Evolutionary conservation across 1,284 basidiomycete genomes (phyloP).

Genomic region (Schizophyllum amplum): DNA sequence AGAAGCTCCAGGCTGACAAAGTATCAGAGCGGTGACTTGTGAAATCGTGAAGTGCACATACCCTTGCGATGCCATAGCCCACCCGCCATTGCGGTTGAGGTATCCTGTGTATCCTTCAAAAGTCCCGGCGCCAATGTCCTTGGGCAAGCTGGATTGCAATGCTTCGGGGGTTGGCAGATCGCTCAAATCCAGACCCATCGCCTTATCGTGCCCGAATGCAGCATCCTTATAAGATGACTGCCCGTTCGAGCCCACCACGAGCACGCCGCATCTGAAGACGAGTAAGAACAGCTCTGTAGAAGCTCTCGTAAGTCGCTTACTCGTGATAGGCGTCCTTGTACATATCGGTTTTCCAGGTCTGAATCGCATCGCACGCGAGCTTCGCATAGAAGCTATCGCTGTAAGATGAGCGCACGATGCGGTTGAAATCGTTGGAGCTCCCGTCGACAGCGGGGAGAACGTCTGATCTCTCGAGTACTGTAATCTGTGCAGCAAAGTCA

Average conservation of each 20-base stretch:
- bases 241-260: constrained; percentile 35
- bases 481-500: constrained; percentile 36
- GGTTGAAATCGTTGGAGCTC: constrained; percentile 81
- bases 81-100: constrained; percentile 74
- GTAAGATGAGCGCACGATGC: constrained; percentile 70
- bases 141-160: constrained; percentile 39
- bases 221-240: constrained; percentile 34
- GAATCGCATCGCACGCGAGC: constrained; percentile 67
- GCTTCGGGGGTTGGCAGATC: constrained; percentile 29
- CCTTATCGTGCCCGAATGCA: constrained; percentile 51
- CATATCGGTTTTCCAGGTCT: constrained; percentile 55
- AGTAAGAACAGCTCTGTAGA: not conserved
- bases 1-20: constrained; percentile 38
- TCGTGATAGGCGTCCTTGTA: constrained; percentile 79
- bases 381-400: constrained; percentile 59
- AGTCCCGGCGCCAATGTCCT: constrained; percentile 22
- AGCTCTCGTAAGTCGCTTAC: constrained; percentile 33
- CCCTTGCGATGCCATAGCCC: constrained; percentile 72
- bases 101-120: constrained; percentile 44
- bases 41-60: not conserved
- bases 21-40: not conserved
- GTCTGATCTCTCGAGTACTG: constrained; percentile 62
- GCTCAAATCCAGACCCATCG: constrained; percentile 40
- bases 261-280: constrained; percentile 48
- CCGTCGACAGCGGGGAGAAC: constrained; percentile 69